Evolutionary conservation across 1,284 basidiomycete genomes (phyloP), one percentile per base, ranked within the genome.

Genomic region (Malassezia japonica): DNA sequence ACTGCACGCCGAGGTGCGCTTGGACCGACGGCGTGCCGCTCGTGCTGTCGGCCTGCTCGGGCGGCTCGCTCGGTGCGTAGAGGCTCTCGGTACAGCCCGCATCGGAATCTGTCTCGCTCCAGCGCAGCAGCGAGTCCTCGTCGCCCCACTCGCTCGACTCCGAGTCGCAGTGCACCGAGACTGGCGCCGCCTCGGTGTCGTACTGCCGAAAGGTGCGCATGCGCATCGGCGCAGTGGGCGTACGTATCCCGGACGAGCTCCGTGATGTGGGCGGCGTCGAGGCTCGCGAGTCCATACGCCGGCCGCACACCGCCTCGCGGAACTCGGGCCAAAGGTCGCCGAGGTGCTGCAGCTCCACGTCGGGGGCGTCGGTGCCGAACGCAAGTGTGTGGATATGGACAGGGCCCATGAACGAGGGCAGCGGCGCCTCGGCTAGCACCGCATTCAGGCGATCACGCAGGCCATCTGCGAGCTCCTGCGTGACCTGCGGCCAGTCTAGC

Each of bases 301-400:
- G 28, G 8, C 24, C 29, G 7, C 15, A 7, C 23, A 27, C 23
- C 12, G 41, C 23, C 43, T 55, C 29, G 29, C 59, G 57, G 68
- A 96, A 96, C 69, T 92, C 90, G 33, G 83, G 83, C 76, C 92
- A 89, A 50, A 96, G 87, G 76, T 96, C 90, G 41, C 87, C 80
- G 51, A 98, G 77, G 74, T 95, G 90, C 50, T 87, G 82, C 51
- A 98, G 80, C 71, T 92, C 85, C 32, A 94, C 79, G 55, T 91
- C 85, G 2, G 94, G 92, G 4, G 82, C 73, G 21, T 79, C 78
- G 0, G 82, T 81, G 27, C 92, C 92, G 74, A 98, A 91, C 48
- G 89, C 86, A 48, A 96, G 80, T 2, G 82, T 81, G 4, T 83
- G 83, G 52, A 96, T 81, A 55, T 83, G 80, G 52, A 96, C 81